phyloP scores from a whole-genome alignment of 2,329 filamentous ascomycete genomes.

The Colletotrichum incanum region DNA sequence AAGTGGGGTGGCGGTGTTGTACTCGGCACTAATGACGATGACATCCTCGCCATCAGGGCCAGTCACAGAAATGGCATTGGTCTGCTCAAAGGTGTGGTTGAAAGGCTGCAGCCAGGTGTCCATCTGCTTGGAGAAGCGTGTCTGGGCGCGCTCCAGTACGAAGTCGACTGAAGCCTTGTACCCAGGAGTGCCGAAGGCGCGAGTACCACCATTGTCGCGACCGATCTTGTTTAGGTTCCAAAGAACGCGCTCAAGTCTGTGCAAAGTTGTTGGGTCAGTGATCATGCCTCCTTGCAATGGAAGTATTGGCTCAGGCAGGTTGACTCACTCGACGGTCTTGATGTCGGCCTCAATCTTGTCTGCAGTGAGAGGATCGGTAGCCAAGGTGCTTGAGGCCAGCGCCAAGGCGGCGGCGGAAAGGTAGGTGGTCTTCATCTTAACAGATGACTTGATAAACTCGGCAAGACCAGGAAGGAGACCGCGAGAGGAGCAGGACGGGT shows the following conservation, averaged over 20 bases:
- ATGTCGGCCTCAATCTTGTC: slow-evolving; percentile 59
- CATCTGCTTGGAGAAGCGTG: slow-evolving; percentile 55
- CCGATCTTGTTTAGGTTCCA: slow-evolving; percentile 64
- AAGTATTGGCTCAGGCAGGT: not conserved
- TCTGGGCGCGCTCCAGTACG: slow-evolving; percentile 56
- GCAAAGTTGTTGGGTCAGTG: not conserved
- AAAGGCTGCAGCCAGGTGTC: slow-evolving; percentile 59
- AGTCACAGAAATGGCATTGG: slow-evolving; percentile 58
- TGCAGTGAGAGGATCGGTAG: slow-evolving; percentile 52
- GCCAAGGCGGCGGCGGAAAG: slow-evolving; percentile 34
- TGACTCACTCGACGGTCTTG: slow-evolving; percentile 54
- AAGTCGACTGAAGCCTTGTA: slow-evolving; percentile 67
- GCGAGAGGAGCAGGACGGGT: slow-evolving; percentile 16
- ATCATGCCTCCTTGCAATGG: no score
- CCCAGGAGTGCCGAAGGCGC: slow-evolving; percentile 67
- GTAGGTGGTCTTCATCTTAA: slow-evolving; percentile 39
- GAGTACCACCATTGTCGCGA: slow-evolving; percentile 64
- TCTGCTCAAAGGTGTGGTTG: slow-evolving; percentile 57
- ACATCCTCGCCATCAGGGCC: slow-evolving; percentile 62
- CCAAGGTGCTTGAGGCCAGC: slow-evolving; percentile 29
- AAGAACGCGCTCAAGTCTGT: slow-evolving; percentile 63
- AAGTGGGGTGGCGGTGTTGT: slow-evolving; percentile 61
- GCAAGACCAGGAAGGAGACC: slow-evolving; percentile 18
- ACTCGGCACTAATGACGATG: slow-evolving; percentile 59
- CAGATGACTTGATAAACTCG: not conserved